Base-by-base conservation (phyloP, 768 basidiomycete species). In the Agrocybe chaxingu region DNA sequence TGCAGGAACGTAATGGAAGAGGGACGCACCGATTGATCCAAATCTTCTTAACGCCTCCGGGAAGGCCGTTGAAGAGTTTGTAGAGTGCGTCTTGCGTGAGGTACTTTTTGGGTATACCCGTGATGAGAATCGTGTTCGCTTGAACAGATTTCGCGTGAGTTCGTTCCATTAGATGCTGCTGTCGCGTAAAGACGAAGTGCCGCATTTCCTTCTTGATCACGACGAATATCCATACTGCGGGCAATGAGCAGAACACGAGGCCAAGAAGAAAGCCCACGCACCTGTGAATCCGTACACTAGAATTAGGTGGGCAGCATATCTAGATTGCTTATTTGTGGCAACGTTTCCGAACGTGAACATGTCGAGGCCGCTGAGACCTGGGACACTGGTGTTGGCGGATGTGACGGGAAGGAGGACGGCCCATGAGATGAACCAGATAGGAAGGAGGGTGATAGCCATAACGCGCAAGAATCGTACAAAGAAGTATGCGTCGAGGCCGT, bases 361-460 rank as follows among this genome's bases (percentile, higher is more conserved):
- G 56, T 87, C 81, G 53, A 97, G 72, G 3, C 87, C 84, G 1
- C 66, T 66, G 48, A 80, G 74, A 10, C 71, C 71, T 0, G 61
- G 51, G 2, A 73, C 72, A 1, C 59, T 53, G 0, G 84, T 86
- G 47, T 75, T 71, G 45, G 81, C 80, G 19, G 79, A 68, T 4
- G 85, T 81, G 58, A 89, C 67, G 16, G 96, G 96, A 0, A 98
- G 70, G 31, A 98, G 80, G 50, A 97, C 74, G 44, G 71, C 63
- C 95, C 96, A 98, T 2, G 92, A 89, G 30, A 98, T 29, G 43
- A 92, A 54, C 95, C 92, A 99, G 61, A 97, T 91, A 18, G 97
- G 95, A 5, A 95, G 59, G 64, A 98, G 77, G 19, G 94, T 71
- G 56, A 84, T 80, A 44, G 83, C 65, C 81, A 97, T 88, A 76